These are phyloP conservation scores for Tricholoma bakamatsutake DNA, from an alignment of 768 basidiomycete species.

Conservation along the genomic window DNA sequence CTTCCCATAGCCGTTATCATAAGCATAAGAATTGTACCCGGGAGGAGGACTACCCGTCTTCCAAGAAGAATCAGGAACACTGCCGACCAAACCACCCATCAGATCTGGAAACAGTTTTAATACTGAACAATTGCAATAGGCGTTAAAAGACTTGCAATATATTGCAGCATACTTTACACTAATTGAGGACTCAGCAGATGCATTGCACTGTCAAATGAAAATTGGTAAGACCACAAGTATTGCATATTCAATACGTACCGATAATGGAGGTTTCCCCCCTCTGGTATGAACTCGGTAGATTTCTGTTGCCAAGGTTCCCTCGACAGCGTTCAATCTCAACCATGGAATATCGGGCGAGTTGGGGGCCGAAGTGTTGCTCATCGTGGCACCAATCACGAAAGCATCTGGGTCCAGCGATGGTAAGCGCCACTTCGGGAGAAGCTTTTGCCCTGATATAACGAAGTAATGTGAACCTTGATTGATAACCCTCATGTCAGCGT, in stretches of 20 bases:
- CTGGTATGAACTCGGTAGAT: constrained; percentile 49
- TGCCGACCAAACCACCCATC: too few relatives aligned
- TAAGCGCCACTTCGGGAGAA: constrained; percentile 62
- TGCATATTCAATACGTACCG: constrained; percentile 23
- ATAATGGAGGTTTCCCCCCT: constrained; percentile 49
- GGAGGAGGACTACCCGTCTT: too few relatives aligned
- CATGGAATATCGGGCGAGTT: constrained; percentile 47
- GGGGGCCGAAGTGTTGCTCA: constrained; percentile 36
- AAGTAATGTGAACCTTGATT: constrained; percentile 50
- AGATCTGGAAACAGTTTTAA: not conserved
- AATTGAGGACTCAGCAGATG: constrained; percentile 27
- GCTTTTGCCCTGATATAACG: constrained; percentile 36
- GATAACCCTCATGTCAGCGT: not conserved
- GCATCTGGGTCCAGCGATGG: constrained; percentile 31
- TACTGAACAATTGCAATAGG: not conserved
- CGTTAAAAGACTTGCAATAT: constrained; percentile 37
- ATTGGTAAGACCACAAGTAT: not conserved
- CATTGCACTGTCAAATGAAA: constrained; percentile 28
- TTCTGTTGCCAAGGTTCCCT: constrained; percentile 42
- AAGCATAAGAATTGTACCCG: too few relatives aligned
- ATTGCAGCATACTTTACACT: constrained; percentile 45
- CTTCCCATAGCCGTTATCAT: too few relatives aligned
- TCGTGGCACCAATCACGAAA: constrained; percentile 41
- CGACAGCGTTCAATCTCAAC: constrained; percentile 40
- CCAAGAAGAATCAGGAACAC: too few relatives aligned